Evolutionary conservation across 2,329 filamentous ascomycete genomes (phyloP), one percentile per base, ranked within the genome.

Genomic region (Aspergillus sp.): DNA sequence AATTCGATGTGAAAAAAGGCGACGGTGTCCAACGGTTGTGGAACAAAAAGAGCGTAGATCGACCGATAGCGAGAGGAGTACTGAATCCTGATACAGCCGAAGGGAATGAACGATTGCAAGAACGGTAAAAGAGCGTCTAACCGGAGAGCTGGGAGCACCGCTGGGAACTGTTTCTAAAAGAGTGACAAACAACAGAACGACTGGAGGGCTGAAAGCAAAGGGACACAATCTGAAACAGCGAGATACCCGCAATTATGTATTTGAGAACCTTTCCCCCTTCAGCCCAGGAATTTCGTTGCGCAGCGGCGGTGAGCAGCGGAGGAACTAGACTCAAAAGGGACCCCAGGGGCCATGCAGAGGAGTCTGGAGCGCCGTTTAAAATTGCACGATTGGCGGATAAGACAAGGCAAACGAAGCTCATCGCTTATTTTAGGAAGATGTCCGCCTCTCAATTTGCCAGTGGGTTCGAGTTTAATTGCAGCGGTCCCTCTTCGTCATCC

Each of bases 151-250:
- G 63, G 51, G 61, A 63, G 58, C 51, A 61, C 60, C 60, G 55
- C 55, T 66, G 64, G 64, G 44, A 66, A 63, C 64, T 26, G 64
- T 67, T 67, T 69, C 69, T 63, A 71, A 70, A 71, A 66, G 69
- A 72, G 65, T 58, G 68, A 68, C 62, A 64, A 64, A 65, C 61
- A 53, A 59, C 63, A 64, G 56, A 66, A 66, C 60, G 66, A 69
- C 65, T 65, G 65, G 63, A 66, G 60, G 61, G 34, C 51, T 53
- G 43, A 53, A 47, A 48, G 51, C 48, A 54, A 61, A 66, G 34
- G 58, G 48, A 55, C 59, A 62, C 63, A 56, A 64, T 62, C 66
- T 65, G 68, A 66, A 67, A 66, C 63, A 59, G 51, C 57, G 55
- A 55, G 52, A 49, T 45, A 54, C 51, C 41, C 44, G 55, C 57